These are phyloP conservation scores for Candida railenensis DNA, from an alignment of 805 yeast species.

Conservation along the genomic window DNA sequence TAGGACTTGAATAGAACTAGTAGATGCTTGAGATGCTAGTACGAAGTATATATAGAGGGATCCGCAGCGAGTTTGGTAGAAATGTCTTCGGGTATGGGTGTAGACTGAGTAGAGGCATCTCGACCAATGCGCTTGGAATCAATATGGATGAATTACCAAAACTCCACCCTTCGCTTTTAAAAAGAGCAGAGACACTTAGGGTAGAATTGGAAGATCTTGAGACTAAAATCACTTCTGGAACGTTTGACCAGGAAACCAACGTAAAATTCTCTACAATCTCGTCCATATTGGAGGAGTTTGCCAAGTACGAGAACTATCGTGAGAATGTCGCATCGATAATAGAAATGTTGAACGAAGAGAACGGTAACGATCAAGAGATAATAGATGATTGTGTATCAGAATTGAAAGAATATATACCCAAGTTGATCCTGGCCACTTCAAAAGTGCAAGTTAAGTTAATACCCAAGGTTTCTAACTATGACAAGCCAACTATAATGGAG, in stretches of 20 bases:
- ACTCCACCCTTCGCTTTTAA: constrained; percentile 39
- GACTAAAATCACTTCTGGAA: constrained; percentile 14
- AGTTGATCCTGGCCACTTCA: constrained; percentile 39
- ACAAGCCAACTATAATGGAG: constrained; percentile 77
- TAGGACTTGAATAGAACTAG: too few species aligned
- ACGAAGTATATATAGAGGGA: neutral
- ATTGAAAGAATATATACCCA: constrained; percentile 45
- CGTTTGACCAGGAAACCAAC: constrained; percentile 32
- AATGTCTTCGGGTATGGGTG: neutral
- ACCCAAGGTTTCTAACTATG: constrained; percentile 76
- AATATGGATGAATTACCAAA: constrained; percentile 15
- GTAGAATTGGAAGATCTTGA: constrained; percentile 28
- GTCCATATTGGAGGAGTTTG: constrained; percentile 30
- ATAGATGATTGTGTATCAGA: constrained; percentile 62
- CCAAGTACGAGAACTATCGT: constrained; percentile 24
- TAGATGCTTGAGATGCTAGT: neutral
- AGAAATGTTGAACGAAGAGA: constrained; percentile 22
- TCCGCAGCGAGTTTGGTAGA: neutral
- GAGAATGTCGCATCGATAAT: constrained; percentile 23
- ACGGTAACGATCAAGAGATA: constrained; percentile 44
- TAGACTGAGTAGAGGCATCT: neutral
- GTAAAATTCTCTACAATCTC: constrained; percentile 32
- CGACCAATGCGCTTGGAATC: neutral
- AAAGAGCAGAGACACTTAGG: constrained; percentile 34
- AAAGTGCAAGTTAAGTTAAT: constrained; percentile 58